phyloP scores from a whole-genome alignment of 2,329 filamentous ascomycete genomes.

The Epicoccum nigrum region DNA sequence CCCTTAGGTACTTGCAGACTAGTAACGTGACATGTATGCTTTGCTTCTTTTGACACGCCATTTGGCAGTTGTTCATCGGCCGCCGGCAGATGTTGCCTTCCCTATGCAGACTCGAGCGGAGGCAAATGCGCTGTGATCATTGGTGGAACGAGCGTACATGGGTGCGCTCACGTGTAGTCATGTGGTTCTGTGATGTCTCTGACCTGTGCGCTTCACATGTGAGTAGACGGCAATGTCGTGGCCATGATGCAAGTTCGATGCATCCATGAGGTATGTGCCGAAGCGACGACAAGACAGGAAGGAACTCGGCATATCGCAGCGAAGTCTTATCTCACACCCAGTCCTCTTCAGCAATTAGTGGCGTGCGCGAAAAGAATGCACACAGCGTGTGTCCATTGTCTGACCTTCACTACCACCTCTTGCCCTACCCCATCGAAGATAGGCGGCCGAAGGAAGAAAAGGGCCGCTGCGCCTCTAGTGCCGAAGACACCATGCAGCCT shows the following conservation, averaged over 20 bases:
- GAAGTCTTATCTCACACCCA: conserved; percentile 3
- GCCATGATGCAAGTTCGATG: conserved; percentile 6
- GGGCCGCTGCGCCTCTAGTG: conserved; percentile 38
- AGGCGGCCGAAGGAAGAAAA: conserved; percentile 35
- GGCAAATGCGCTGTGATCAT: conserved; percentile 9
- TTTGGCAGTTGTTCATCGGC: conserved; percentile 1
- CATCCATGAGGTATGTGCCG: conserved; percentile 4
- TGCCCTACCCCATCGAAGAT: conserved; percentile 16
- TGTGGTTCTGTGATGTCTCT: conserved; percentile 11
- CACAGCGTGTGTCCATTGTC: conserved; percentile 17
- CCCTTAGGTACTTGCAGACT: conserved; percentile 1
- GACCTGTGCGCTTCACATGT: conserved; percentile 21
- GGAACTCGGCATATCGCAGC: conserved; percentile 2
- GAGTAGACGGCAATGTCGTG: conserved; percentile 16
- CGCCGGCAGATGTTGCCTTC: conserved; percentile 11
- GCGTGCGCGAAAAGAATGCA: background rate
- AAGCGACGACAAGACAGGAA: conserved; percentile 12
- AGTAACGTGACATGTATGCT: background rate
- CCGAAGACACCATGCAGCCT: conserved; percentile 21
- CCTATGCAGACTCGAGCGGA: conserved; percentile 28
- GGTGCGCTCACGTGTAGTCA: conserved; percentile 25
- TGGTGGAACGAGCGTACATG: conserved; percentile 14
- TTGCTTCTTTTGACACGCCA: conserved; percentile 1
- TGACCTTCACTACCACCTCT: conserved; percentile 30
- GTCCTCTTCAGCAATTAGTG: background rate